Percentiles rank a stretch among this genome's conserved stretches.
phyloP scores from a whole-genome alignment of 345 rosid genomes.

The Geranium rotundifolium region DNA sequence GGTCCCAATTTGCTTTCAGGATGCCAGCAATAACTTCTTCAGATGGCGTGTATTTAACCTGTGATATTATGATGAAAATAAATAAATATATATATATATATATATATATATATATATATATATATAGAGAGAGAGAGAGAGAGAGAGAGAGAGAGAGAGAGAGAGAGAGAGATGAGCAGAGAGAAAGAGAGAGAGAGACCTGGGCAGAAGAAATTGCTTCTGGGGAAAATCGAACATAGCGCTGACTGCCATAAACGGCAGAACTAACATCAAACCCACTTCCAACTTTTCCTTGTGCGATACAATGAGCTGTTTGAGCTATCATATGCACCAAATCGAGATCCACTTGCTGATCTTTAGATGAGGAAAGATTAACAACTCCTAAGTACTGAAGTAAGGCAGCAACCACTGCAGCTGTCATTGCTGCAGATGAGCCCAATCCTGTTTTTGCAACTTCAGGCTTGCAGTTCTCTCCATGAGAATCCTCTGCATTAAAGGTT shows the following conservation, averaged over 20 bases:
- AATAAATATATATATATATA: no score
- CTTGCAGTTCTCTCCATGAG: conserved; percentile 49
- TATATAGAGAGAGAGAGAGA: no score
- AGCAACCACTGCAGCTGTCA: conserved; percentile 93
- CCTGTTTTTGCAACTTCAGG: conserved; percentile 99
- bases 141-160: no score
- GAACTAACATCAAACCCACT: conserved; percentile 98
- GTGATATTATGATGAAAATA: conserved; percentile 3
- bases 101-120: no score
- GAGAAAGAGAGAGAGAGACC: conserved; percentile 33
- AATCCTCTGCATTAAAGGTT: conserved; percentile 59
- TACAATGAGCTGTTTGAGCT: conserved; percentile 91
- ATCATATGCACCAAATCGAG: conserved; percentile 74
- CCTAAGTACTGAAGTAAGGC: conserved; percentile 84
- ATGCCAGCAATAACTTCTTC: conserved; percentile 46
- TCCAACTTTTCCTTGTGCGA: conserved; percentile 97
- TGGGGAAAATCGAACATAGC: conserved; percentile 89
- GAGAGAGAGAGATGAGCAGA: no score
- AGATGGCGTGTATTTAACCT: conserved; percentile 52
- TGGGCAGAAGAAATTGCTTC: conserved; percentile 75
- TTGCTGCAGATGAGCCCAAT: conserved; percentile 96
- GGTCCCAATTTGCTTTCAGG: conserved; percentile 73
- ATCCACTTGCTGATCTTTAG: conserved; percentile 27
- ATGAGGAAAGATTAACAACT: conserved; percentile 53
- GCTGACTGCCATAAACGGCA: conserved; percentile 95